These are phyloP conservation scores for Rhodotorula sp. DNA, from an alignment of 1,284 basidiomycete species.

Conservation along the genomic window DNA sequence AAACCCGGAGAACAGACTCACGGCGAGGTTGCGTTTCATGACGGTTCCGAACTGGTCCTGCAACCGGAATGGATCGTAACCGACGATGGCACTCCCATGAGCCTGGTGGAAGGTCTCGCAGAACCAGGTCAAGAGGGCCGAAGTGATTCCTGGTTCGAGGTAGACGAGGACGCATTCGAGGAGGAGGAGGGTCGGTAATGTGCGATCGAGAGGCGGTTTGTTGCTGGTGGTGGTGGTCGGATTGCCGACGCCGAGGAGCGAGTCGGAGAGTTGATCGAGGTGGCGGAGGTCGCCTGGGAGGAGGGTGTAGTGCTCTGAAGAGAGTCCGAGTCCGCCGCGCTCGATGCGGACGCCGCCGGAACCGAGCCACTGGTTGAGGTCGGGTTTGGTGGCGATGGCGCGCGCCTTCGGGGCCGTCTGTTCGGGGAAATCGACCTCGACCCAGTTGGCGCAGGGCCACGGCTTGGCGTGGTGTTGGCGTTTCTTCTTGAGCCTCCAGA, in stretches of 20 bases:
- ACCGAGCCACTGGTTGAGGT: conserved; percentile 61
- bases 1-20: conserved; percentile 46
- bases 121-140: conserved; percentile 71
- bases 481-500: conserved; percentile 75
- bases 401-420: conserved; percentile 78
- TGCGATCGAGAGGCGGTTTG: conserved; percentile 58
- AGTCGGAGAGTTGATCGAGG: conserved; percentile 49
- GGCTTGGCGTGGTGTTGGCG: conserved; percentile 56
- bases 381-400: conserved; percentile 68
- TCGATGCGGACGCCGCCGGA: conserved; percentile 48
- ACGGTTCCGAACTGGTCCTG: conserved; percentile 79
- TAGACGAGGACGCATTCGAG: conserved; percentile 94
- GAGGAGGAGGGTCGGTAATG: conserved; percentile 72
- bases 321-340: conserved; percentile 67
- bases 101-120: conserved; percentile 55
- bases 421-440: conserved; percentile 88
- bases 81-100: conserved; percentile 49
- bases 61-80: conserved; percentile 88
- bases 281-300: conserved; percentile 71
- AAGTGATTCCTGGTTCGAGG: conserved; percentile 63
- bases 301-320: conserved; percentile 67
- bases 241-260: conserved; percentile 41
- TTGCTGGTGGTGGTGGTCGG: conserved; percentile 35
- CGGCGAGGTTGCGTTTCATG: conserved; percentile 81
- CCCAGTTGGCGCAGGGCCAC: conserved; percentile 56